Conservation (phyloP, 139 green algal species). For the Chlamydomonas eustigma region DNA sequence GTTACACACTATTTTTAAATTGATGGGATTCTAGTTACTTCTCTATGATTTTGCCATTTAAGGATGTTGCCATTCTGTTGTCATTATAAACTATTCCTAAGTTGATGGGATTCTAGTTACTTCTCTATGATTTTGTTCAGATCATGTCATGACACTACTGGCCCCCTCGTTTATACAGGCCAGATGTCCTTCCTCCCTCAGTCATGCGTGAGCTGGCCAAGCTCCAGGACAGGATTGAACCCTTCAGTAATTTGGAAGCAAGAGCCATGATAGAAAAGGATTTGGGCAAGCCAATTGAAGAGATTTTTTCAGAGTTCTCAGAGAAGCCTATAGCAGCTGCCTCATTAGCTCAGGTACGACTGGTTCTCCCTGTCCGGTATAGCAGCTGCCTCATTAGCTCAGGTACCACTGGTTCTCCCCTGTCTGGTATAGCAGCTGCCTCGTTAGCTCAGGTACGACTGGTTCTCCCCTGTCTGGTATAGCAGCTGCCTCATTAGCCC, state of each 20-base stretch:
- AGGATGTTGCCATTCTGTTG: too few relatives aligned
- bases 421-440: slow-evolving; percentile 79
- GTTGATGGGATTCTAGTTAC: too few relatives aligned
- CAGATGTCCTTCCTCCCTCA: slow-evolving; percentile 80
- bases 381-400: slow-evolving; percentile 84
- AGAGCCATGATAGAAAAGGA: slow-evolving; percentile 65
- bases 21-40: too few relatives aligned
- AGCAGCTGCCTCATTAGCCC: slow-evolving; percentile 84
- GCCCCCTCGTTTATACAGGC: too few relatives aligned
- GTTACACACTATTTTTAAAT: too few relatives aligned
- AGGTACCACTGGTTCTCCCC: slow-evolving; percentile 65
- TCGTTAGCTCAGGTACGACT: slow-evolving; percentile 80
- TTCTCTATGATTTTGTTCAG: too few relatives aligned
- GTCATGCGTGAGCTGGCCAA: slow-evolving; percentile 79
- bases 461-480: slow-evolving; percentile 71
- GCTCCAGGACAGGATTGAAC: slow-evolving; percentile 87
- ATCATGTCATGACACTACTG: too few relatives aligned
- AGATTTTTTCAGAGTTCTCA: slow-evolving; percentile 80
- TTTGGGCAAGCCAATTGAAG: slow-evolving; percentile 64
- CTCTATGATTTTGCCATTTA: too few relatives aligned
- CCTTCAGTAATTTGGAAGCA: slow-evolving; percentile 60
- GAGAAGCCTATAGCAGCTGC: slow-evolving; percentile 81
- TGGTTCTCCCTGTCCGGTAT: slow-evolving; percentile 71
- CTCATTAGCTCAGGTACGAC: slow-evolving; percentile 79
- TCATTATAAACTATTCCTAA: too few relatives aligned